A percentile compares a stretch with the other conserved stretches of the same genome.
Conservation (phyloP, 2,329 filamentous ascomycete species). For the Curvularia verruculosa region DNA sequence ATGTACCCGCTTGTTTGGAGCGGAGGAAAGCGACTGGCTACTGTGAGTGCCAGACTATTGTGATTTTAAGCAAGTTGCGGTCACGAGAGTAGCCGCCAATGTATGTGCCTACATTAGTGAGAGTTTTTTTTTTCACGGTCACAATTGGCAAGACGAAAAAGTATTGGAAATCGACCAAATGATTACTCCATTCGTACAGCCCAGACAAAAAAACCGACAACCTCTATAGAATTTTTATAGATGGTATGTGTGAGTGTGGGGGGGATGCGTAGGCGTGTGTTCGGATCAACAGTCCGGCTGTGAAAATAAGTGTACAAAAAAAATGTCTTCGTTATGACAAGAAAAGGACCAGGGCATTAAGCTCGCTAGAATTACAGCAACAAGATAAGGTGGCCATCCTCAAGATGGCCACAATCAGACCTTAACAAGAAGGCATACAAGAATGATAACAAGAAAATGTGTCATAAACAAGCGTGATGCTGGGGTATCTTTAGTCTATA, state of each 20-base stretch:
- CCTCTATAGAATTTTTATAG: background rate
- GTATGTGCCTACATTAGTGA: too few species aligned
- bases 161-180: background rate
- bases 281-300: conserved; percentile 49
- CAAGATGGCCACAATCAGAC: conserved; percentile 18
- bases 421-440: conserved; percentile 14
- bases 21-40: background rate
- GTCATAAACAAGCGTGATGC: conserved; percentile 36
- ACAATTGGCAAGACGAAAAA: background rate
- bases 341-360: conserved; percentile 21
- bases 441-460: conserved; percentile 21
- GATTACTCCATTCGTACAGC: conserved; percentile 1
- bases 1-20: background rate
- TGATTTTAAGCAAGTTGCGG: background rate
- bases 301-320: conserved; percentile 31
- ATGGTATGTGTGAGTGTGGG: background rate
- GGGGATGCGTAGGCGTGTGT: background rate
- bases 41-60: background rate
- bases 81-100: background rate
- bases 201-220: background rate
- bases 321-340: conserved; percentile 9
- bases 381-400: background rate
- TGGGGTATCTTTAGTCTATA: conserved; percentile 51
- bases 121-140: background rate
- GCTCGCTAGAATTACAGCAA: conserved; percentile 45